A percentile compares a stretch with the other conserved stretches of the same genome.
These are phyloP conservation scores for Calocera viscosa DNA, from an alignment of 768 basidiomycete genomes.

Conservation along the genomic window DNA sequence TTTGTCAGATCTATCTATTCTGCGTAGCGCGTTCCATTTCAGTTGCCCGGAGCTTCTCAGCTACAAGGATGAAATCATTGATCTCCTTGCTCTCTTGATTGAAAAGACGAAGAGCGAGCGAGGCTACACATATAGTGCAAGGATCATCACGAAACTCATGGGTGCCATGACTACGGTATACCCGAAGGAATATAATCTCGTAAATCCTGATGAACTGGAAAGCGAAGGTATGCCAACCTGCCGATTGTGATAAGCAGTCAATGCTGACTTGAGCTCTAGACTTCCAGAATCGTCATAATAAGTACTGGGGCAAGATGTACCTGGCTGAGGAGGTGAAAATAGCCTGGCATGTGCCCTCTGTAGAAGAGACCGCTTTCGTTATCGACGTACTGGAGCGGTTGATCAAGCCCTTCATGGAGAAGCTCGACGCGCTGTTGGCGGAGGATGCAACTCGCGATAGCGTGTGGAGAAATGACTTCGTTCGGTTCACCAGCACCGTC, in stretches of 20 bases:
- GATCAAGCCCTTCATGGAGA: slow-evolving; percentile 51
- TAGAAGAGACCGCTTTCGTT: slow-evolving; percentile 64
- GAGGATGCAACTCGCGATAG: slow-evolving; percentile 47
- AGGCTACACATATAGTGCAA: slow-evolving; percentile 69
- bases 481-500: slow-evolving; percentile 54
- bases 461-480: slow-evolving; percentile 59
- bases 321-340: slow-evolving; percentile 66
- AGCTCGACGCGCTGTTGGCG: slow-evolving; percentile 51
- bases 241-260: background rate
- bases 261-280: slow-evolving; percentile 31
- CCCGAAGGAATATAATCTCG: slow-evolving; percentile 62
- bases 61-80: slow-evolving; percentile 52
- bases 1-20: slow-evolving; percentile 58
- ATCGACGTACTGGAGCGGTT: slow-evolving; percentile 63
- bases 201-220: slow-evolving; percentile 72
- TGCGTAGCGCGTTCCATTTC: slow-evolving; percentile 70
- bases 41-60: slow-evolving; percentile 60
- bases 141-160: slow-evolving; percentile 61
- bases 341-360: slow-evolving; percentile 73
- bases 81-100: slow-evolving; percentile 50
- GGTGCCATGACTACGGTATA: slow-evolving; percentile 65
- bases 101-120: slow-evolving; percentile 80
- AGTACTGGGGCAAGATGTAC: slow-evolving; percentile 70
- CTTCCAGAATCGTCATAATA: slow-evolving; percentile 50
- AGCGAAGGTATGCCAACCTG: slow-evolving; percentile 45